Percentiles rank a stretch among this genome's conserved stretches.
Conservation (phyloP, 1,284 basidiomycete genomes). For the Moesziomyces antarcticus region DNA sequence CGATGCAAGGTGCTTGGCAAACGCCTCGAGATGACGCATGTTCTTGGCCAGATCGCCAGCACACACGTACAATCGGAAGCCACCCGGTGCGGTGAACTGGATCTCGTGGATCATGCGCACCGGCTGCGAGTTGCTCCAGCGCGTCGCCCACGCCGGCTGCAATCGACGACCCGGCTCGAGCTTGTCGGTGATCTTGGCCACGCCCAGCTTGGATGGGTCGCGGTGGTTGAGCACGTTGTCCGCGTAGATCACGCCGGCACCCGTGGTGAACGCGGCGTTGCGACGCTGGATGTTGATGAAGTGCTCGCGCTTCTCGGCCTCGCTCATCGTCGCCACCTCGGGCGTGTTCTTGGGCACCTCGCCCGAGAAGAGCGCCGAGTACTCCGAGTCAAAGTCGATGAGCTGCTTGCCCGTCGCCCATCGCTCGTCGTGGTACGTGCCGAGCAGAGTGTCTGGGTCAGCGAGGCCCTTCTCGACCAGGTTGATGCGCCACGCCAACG, state of each 20-base stretch:
- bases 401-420: constrained; percentile 68
- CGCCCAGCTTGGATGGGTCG: constrained; percentile 48
- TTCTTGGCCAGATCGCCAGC: constrained; percentile 71
- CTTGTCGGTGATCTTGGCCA: constrained; percentile 41
- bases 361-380: constrained; percentile 68
- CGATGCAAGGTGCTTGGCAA: constrained; percentile 46
- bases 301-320: constrained; percentile 56
- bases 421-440: constrained; percentile 69
- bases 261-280: constrained; percentile 64
- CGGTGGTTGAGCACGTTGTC: constrained; percentile 62
- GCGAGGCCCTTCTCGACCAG: constrained; percentile 69
- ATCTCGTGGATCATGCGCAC: constrained; percentile 78
- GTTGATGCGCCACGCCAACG: constrained; percentile 69
- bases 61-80: constrained; percentile 81
- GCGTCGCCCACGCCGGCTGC: constrained; percentile 71
- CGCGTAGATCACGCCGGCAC: constrained; percentile 57
- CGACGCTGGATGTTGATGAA: constrained; percentile 62
- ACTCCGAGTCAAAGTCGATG: constrained; percentile 69
- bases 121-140: constrained; percentile 75
- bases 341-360: constrained; percentile 62
- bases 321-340: constrained; percentile 51
- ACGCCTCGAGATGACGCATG: constrained; percentile 33
- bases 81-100: constrained; percentile 73
- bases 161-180: constrained; percentile 55
- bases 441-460: constrained; percentile 62